A percentile compares a stretch with the other conserved stretches of the same genome.
Conservation (phyloP, 129 eudicot species). For the Lactuca saligna region DNA sequence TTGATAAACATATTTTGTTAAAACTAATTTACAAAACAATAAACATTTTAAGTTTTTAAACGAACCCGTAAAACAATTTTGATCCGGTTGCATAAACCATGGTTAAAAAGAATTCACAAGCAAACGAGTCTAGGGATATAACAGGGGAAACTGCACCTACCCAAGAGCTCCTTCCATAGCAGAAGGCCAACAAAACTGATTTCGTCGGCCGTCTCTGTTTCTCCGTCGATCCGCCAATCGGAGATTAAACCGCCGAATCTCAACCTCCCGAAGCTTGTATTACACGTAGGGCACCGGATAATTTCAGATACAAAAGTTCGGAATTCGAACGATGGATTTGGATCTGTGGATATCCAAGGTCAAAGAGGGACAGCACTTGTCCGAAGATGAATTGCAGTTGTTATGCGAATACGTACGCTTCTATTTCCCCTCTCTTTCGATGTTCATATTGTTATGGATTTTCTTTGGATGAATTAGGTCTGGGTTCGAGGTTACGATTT, state of each 20-base stretch:
- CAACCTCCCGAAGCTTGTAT: neutral
- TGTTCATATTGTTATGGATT: neutral
- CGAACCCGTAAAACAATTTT: neutral
- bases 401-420: constrained; percentile 84
- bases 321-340: constrained; percentile 67
- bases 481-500: constrained; percentile 21
- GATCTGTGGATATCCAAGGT: constrained; percentile 95
- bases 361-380: constrained; percentile 93
- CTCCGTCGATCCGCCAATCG: constrained; percentile 35
- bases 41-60: neutral
- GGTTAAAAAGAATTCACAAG: neutral
- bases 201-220: constrained; percentile 28
- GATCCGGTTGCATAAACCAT: neutral
- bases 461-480: constrained; percentile 9
- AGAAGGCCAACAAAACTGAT: constrained; percentile 14
- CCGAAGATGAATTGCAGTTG: constrained; percentile 98
- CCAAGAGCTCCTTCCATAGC: constrained; percentile 17
- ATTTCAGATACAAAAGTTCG: constrained; percentile 2
- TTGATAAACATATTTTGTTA: too few species aligned
- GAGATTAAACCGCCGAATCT: constrained; percentile 17
- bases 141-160: constrained; percentile 26
- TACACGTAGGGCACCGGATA: neutral
- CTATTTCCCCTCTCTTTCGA: constrained; percentile 1
- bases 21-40: too few species aligned
- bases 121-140: constrained; percentile 16